Percentiles rank a stretch among this genome's conserved stretches.
phyloP scores from a whole-genome alignment of 352 stramenopile species.

The Thalassiosira exigua region DNA sequence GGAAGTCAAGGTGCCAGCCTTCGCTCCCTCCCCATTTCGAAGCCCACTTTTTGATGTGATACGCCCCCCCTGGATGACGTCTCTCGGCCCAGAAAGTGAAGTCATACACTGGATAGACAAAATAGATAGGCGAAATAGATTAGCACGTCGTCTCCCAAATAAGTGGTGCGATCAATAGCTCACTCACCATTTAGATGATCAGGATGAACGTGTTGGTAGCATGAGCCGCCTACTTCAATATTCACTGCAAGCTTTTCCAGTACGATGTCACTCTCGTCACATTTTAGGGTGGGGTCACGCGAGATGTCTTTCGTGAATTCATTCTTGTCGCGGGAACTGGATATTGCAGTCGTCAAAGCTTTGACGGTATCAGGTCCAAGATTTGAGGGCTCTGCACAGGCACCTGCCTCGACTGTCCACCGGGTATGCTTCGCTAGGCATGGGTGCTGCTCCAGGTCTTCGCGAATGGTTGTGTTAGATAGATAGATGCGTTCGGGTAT shows the following conservation, averaged over 20 bases:
- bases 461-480: too few species aligned
- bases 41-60: slow-evolving; percentile 60
- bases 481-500: too few species aligned
- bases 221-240: slow-evolving; percentile 50
- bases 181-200: too few species aligned
- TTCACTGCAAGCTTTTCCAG: slow-evolving; percentile 41
- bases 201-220: slow-evolving; percentile 69
- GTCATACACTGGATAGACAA: too few species aligned
- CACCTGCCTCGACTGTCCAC: slow-evolving; percentile 21
- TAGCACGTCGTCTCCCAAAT: too few species aligned
- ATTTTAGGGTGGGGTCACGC: slow-evolving; percentile 25
- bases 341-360: slow-evolving; percentile 37
- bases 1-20: background rate
- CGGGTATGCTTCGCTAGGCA: slow-evolving; percentile 36
- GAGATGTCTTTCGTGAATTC: slow-evolving; percentile 42
- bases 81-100: slow-evolving; percentile 67
- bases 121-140: too few species aligned
- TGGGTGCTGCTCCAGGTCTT: slow-evolving; percentile 37
- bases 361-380: slow-evolving; percentile 19
- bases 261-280: slow-evolving; percentile 22
- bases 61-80: slow-evolving; percentile 53
- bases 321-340: slow-evolving; percentile 40
- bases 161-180: too few species aligned
- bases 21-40: slow-evolving; percentile 14
- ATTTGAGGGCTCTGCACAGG: slow-evolving; percentile 27